These are phyloP conservation scores for Trametopsis cervina DNA, from an alignment of 768 basidiomycete genomes.

Conservation along the genomic window DNA sequence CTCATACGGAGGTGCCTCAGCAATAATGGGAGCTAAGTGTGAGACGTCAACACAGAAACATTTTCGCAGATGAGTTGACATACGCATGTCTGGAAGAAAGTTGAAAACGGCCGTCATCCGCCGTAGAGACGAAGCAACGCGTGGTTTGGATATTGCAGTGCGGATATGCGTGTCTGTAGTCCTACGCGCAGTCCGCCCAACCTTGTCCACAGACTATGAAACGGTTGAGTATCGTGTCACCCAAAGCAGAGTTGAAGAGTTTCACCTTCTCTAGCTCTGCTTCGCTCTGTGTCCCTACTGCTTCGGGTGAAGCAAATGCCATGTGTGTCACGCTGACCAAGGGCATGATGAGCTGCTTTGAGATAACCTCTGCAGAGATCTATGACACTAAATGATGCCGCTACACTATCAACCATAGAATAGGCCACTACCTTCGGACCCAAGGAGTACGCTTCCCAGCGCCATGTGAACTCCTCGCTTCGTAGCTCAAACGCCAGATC, in stretches of 20 bases:
- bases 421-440: constrained; percentile 37
- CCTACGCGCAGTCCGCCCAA: constrained; percentile 63
- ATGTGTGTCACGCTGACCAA: constrained; percentile 66
- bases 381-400: background rate
- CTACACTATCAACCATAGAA: background rate
- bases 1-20: constrained; percentile 38
- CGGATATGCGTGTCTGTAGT: constrained; percentile 65
- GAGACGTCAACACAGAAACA: constrained; percentile 8
- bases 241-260: background rate
- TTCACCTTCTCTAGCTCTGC: constrained; percentile 61
- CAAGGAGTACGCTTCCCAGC: constrained; percentile 67
- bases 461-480: constrained; percentile 61
- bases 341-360: constrained; percentile 72
- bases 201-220: constrained; percentile 57
- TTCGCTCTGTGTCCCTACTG: constrained; percentile 47
- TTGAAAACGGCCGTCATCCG: constrained; percentile 71
- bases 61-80: no score
- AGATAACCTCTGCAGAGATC: constrained; percentile 63
- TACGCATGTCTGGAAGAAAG: constrained; percentile 58
- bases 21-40: constrained; percentile 42
- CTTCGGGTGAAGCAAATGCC: constrained; percentile 55
- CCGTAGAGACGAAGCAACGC: constrained; percentile 56
- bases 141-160: constrained; percentile 63
- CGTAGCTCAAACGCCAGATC: constrained; percentile 61
- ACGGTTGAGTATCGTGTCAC: constrained; percentile 4